Conservation (phyloP, 75 land plant genomes). For the Adiantum capillusveneris region DNA sequence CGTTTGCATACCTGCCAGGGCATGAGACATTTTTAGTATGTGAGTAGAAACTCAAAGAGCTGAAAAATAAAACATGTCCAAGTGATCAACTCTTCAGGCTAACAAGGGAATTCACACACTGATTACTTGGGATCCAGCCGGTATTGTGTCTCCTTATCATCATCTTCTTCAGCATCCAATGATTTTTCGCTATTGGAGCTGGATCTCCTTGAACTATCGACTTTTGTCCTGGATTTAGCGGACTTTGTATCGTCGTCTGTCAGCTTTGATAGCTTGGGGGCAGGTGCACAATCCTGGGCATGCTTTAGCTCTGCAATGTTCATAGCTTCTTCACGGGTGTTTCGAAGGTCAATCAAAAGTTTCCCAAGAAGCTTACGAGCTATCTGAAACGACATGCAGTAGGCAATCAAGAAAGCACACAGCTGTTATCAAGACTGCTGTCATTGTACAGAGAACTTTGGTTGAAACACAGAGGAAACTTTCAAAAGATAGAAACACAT, state of each 20-base stretch:
- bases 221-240: conserved; percentile 28
- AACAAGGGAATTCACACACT: neutral
- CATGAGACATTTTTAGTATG: neutral
- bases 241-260: conserved; percentile 48
- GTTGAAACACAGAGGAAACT: too few species aligned
- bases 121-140: conserved; percentile 92
- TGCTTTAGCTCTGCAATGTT: conserved; percentile 77
- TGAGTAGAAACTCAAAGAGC: too few species aligned
- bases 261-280: conserved; percentile 12
- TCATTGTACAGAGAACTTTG: too few species aligned
- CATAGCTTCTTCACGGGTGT: conserved; percentile 91
- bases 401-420: too few species aligned
- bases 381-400: too few species aligned
- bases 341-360: conserved; percentile 88
- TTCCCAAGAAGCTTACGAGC: conserved; percentile 93
- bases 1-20: conserved; percentile 86
- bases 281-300: conserved; percentile 24
- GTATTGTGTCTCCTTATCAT: conserved; percentile 89
- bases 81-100: too few species aligned
- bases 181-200: conserved; percentile 66
- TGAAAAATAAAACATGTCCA: too few species aligned
- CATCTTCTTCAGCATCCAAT: conserved; percentile 81
- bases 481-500: too few species aligned
- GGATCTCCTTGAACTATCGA: conserved; percentile 49
- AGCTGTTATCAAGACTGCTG: too few species aligned